Base-by-base conservation (phyloP, 2,329 filamentous ascomycete species). In the Monosporascus sp. region DNA sequence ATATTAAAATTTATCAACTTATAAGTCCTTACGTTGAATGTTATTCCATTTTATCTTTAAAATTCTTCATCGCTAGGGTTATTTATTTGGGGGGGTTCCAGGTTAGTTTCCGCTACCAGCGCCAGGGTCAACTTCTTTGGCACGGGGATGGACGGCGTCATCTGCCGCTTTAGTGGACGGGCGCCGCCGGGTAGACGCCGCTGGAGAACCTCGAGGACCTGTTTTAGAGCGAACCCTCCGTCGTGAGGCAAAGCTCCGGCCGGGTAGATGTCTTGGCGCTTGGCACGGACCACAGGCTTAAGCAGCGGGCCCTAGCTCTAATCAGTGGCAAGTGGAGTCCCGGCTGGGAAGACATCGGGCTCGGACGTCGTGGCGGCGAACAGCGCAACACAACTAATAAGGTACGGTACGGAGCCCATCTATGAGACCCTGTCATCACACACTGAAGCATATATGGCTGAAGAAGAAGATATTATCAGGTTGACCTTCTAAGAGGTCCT, bases 341-440 rank as follows among this genome's bases (percentile, higher is more conserved):
- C 15, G 47, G 46, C n/a, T 60, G 56, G 58, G 47, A 57, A 37
- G 54, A 58, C 43, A 35, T 60, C 36, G 48, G 53, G 17, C 9
- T 11, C 27, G 27, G 27, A 11, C 3, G 27, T 31, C 9, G 49
- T 57, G 41, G 49, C 53, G 47, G 43, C 55, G 50, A 50, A 57
- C 50, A 56, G 58, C 39, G 58, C 58, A 6, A 58, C 62, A 38
- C 50, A 57, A 14, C 48, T 51, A 3, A 43, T 52, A 7, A n/a
- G 18, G 18, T 46, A 39, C 15, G 39, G 41, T 15, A 22, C 45
- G 17, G n/a, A 35, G 22, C 31, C 31, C 18, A 15, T n/a, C n/a
- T n/a, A n/a, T n/a, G n/a, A n/a, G n/a, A n/a, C n/a, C n/a, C n/a
- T n/a, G n/a, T n/a, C n/a, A n/a, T n/a, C n/a, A n/a, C n/a, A n/a